Percentiles rank a stretch among this genome's conserved stretches.
Conservation (phyloP, 192 early-diverging fungal species). For the Linnemannia exigua region DNA sequence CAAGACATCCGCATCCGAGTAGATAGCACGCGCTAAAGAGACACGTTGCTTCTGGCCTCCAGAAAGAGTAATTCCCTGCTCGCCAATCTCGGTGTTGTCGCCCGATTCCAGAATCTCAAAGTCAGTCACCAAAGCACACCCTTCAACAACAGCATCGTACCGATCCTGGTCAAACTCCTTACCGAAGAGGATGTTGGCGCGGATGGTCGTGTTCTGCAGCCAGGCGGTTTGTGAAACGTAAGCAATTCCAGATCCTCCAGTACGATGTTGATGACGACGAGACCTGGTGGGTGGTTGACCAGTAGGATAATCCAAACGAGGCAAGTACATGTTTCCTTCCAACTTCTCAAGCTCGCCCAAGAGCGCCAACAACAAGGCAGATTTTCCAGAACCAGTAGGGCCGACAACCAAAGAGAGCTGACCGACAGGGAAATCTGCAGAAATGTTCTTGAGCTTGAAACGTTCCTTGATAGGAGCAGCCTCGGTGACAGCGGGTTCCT, state of each 20-base stretch:
- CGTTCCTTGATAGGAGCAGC: slow-evolving; percentile 18
- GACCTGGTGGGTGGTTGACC: slow-evolving; percentile 32
- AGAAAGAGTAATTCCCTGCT: slow-evolving; percentile 86
- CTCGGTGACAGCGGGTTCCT: slow-evolving; percentile 10
- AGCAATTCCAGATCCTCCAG: slow-evolving; percentile 71
- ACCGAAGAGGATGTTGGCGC: slow-evolving; percentile 85
- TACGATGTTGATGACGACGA: background rate
- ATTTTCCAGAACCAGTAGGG: slow-evolving; percentile 91
- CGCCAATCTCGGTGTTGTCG: slow-evolving; percentile 80
- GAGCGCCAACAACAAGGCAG: slow-evolving; percentile 81
- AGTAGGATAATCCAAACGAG: slow-evolving; percentile 34
- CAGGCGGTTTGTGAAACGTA: slow-evolving; percentile 82
- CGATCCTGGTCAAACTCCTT: slow-evolving; percentile 57
- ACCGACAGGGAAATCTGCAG: slow-evolving; percentile 74
- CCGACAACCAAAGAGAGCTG: slow-evolving; percentile 88
- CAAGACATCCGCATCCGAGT: slow-evolving; percentile 72
- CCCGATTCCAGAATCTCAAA: slow-evolving; percentile 64
- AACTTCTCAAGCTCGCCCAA: slow-evolving; percentile 84
- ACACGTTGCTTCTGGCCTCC: slow-evolving; percentile 93
- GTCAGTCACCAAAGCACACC: slow-evolving; percentile 72
- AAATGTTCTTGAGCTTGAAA: slow-evolving; percentile 74
- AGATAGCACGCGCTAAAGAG: slow-evolving; percentile 88
- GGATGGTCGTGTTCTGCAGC: slow-evolving; percentile 81
- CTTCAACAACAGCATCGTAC: slow-evolving; percentile 66
- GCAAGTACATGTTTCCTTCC: slow-evolving; percentile 60